Evolutionary conservation across 2,329 filamentous ascomycete species (phyloP).

Genomic region (Fusarium burgessii): DNA sequence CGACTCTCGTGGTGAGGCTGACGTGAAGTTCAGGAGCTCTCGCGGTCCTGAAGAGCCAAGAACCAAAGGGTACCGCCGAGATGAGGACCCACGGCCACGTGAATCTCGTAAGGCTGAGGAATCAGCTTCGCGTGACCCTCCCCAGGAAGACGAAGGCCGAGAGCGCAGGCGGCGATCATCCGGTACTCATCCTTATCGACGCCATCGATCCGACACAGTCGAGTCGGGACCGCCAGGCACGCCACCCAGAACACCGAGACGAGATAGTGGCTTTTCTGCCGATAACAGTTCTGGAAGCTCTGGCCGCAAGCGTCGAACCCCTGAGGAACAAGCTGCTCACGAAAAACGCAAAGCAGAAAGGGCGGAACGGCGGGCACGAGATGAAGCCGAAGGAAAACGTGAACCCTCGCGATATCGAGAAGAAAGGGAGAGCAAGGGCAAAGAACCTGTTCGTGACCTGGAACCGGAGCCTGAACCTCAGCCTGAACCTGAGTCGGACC

Average conservation of each 20-base stretch:
- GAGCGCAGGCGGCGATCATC: constrained; percentile 38
- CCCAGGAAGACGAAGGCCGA: constrained; percentile 38
- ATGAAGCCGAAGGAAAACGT: constrained; percentile 41
- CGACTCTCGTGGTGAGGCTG: constrained; percentile 30
- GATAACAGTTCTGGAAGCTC: constrained; percentile 54
- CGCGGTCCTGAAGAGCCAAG: constrained; percentile 33
- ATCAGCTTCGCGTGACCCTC: constrained; percentile 8
- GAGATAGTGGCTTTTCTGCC: constrained; percentile 60
- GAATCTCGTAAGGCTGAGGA: constrained; percentile 29
- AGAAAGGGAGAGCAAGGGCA: constrained; percentile 47
- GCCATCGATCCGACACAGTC: constrained; percentile 55
- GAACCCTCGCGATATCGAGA: constrained; percentile 32
- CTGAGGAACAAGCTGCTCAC: constrained; percentile 63
- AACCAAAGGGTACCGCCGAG: constrained; percentile 29
- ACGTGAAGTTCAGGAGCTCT: constrained; percentile 25
- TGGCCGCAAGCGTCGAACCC: constrained; percentile 54
- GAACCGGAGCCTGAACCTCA: constrained; percentile 43
- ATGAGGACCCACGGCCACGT: constrained; percentile 38
- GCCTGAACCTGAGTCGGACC: constrained; percentile 36
- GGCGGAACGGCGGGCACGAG: constrained; percentile 43
- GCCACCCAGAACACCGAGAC: constrained; percentile 56
- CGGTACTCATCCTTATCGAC: constrained; percentile 51
- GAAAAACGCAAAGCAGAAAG: constrained; percentile 64
- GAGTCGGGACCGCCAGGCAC: constrained; percentile 52
- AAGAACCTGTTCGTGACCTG: constrained; percentile 40